A percentile compares a stretch with the other conserved stretches of the same genome.
phyloP scores from a whole-genome alignment of 1,284 basidiomycete genomes.

The Tranzscheliella williamsii region DNA sequence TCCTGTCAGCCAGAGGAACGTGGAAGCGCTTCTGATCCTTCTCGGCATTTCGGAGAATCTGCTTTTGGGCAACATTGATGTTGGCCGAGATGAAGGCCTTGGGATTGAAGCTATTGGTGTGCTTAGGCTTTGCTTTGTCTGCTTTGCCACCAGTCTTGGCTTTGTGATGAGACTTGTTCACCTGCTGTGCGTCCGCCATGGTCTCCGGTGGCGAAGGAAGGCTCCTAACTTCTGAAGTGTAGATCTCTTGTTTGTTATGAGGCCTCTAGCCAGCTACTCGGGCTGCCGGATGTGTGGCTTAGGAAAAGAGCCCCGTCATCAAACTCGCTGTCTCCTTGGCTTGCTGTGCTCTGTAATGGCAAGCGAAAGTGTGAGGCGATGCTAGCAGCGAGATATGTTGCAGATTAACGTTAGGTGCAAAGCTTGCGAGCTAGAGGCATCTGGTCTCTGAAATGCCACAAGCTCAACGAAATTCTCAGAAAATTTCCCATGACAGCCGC shows the following conservation, averaged over 20 bases:
- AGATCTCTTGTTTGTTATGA: no score
- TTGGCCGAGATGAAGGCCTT: constrained; percentile 82
- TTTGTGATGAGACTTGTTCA: constrained; percentile 52
- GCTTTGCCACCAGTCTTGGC: constrained; percentile 54
- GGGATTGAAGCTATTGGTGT: constrained; percentile 75
- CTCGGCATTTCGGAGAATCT: constrained; percentile 87
- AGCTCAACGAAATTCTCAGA: constrained; percentile 1
- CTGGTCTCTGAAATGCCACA: no score
- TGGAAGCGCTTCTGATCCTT: constrained; percentile 91
- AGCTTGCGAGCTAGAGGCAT: no score
- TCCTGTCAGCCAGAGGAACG: constrained; percentile 92
- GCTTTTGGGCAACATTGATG: constrained; percentile 67
- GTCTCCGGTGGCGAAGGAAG: no score
- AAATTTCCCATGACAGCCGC: background rate
- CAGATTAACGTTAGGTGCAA: no score
- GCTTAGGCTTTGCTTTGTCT: constrained; percentile 45
- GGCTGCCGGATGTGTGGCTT: no score
- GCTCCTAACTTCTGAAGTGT: no score
- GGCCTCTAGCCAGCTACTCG: no score
- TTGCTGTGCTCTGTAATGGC: background rate
- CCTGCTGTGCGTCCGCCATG: constrained; percentile 51
- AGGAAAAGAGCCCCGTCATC: no score
- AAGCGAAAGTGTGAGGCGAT: no score
- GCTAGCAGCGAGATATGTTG: no score
- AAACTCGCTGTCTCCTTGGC: no score